Base-by-base conservation (phyloP, 495 filamentous ascomycete species). In the Cryomyces minteri region DNA sequence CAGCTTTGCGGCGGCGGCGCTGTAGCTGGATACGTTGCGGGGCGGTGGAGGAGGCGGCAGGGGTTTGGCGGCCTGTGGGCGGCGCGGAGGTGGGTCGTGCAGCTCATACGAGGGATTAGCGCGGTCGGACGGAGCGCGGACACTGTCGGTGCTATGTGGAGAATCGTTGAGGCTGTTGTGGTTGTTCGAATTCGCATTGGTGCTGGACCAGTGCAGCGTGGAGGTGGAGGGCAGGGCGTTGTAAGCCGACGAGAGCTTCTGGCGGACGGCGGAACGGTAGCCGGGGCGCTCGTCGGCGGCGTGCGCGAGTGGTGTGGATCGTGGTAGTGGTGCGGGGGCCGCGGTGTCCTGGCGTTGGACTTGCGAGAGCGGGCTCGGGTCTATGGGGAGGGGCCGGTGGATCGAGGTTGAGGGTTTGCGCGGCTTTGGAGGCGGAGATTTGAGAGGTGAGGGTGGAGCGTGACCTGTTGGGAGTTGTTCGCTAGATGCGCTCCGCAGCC, bases 171-270 rank as follows among this genome's bases (percentile, higher is more conserved):
- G 18, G 34, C 34, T 45, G 43, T 48, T 40, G 32, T 18, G 33
- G 25, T n/a, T 39, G 5, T 12, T 11, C 36, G 28, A 41, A 7
- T 9, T 12, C 5, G 28, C 40, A 31, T 11, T 6, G 28, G 41
- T 33, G 49, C 42, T 44, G 18, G 41, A 33, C 41, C 50, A 49
- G 10, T 46, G 39, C 31, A 58, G 54, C 12, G 54, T 56, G 34
- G 49, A 48, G 1, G 56, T 49, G 31, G 66, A 60, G 2, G 71
- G 68, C 11, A 72, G 56, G 40, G 58, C 47, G 56, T 70, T 72
- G 54, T 72, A 73, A 4, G 60, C 70, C 41, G 61, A 59, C 31
- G 57, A 47, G 42, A 68, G 52, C 46, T 65, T 64, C 32, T 61
- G 58, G 18, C 60, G 51, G 38, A 59, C 58, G 43, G 50, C 54